These are phyloP conservation scores for Yamadazyma philogaea DNA, from an alignment of 805 yeast species.

Conservation along the genomic window DNA sequence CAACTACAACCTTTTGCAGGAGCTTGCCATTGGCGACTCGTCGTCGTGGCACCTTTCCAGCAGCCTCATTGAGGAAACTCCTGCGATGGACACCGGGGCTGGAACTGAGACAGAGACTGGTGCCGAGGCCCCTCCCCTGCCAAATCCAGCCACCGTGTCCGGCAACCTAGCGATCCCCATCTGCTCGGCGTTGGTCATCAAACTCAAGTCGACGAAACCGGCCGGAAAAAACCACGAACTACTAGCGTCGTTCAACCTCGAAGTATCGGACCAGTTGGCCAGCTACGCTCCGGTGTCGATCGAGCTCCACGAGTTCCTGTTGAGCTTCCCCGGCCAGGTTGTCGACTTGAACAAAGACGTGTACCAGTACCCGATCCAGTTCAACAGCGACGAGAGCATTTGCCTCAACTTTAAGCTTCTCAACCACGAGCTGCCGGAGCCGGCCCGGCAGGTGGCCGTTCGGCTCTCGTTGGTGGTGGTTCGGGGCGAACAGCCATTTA, in stretches of 20 bases:
- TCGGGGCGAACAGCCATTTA: conserved; percentile 18
- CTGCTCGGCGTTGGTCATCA: conserved; percentile 40
- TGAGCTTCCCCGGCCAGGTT: conserved; percentile 13
- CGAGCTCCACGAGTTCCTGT: conserved; percentile 6
- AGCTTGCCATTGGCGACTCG: not conserved
- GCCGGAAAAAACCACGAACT: conserved; percentile 45
- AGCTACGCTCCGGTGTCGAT: conserved; percentile 4
- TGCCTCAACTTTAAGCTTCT: conserved; percentile 33
- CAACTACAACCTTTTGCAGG: conserved; percentile 7
- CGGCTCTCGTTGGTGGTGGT: conserved; percentile 11
- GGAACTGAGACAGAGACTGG: not conserved
- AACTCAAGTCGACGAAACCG: conserved; percentile 46
- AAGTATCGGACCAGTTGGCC: conserved; percentile 41
- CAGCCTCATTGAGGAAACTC: not conserved
- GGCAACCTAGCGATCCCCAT: conserved; percentile 19
- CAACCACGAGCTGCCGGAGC: conserved; percentile 25
- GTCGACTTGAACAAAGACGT: conserved; percentile 7
- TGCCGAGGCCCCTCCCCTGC: not conserved
- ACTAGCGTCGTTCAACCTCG: conserved; percentile 48
- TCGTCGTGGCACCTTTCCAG: conserved; percentile 1
- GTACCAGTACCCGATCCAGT: conserved; percentile 24
- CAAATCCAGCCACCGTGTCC: not conserved
- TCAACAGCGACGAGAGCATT: conserved; percentile 29
- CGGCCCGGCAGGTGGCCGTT: conserved; percentile 9
- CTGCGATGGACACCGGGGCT: not conserved